Evolutionary conservation across 257 asterid species (phyloP).

Genomic region (Nemophila menziesii): DNA sequence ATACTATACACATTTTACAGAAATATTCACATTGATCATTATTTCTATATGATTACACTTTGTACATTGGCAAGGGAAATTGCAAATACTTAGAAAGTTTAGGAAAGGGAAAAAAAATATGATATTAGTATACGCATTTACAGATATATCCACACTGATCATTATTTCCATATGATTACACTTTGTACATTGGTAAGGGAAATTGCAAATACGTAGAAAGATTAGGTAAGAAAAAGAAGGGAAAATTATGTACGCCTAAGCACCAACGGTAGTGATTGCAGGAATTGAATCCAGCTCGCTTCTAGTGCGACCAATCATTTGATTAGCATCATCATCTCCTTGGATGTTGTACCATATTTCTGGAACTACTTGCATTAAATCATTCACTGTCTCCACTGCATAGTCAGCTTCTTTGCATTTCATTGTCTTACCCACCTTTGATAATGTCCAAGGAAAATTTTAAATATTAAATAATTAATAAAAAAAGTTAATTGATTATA

Average conservation of each 20-base stretch:
- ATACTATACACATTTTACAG: no score
- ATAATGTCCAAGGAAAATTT: no score
- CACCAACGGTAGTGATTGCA: conserved; percentile 50
- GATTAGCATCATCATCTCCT: conserved; percentile 20
- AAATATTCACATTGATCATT: no score
- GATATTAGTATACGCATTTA: no score
- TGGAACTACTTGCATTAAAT: conserved; percentile 48
- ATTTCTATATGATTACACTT: no score
- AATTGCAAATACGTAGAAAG: no score
- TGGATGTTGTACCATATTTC: conserved; percentile 57
- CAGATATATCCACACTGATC: not conserved
- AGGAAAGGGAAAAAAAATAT: no score
- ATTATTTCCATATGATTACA: not conserved
- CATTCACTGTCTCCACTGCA: conserved; percentile 37
- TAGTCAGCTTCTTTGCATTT: conserved; percentile 66
- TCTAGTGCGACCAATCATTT: conserved; percentile 20
- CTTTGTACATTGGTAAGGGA: no score
- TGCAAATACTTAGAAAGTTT: no score
- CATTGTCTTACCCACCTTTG: conserved; percentile 51
- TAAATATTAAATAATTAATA: no score
- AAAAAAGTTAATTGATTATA: not conserved
- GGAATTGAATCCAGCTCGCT: conserved; percentile 41
- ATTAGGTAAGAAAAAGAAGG: not conserved
- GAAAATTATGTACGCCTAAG: no score
- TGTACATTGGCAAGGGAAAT: no score